These are phyloP conservation scores for Dactylellina cionopaga DNA, from an alignment of 2,329 filamentous ascomycete species.

Conservation along the genomic window DNA sequence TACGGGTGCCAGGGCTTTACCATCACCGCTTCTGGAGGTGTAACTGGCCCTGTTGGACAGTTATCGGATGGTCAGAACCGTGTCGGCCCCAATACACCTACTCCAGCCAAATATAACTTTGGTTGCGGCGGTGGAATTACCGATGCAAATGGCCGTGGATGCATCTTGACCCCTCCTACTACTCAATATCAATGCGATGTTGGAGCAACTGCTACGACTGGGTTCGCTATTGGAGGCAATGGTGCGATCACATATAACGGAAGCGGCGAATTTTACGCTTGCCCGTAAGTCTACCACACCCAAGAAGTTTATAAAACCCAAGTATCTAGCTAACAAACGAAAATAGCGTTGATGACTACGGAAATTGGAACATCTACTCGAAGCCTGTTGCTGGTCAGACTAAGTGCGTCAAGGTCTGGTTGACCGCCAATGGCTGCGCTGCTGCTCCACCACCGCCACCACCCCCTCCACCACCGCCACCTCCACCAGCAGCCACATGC, in stretches of 20 bases:
- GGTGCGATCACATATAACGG: constrained; percentile 67
- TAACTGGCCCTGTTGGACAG: constrained; percentile 69
- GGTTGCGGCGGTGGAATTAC: constrained; percentile 66
- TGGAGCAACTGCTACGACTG: constrained; percentile 65
- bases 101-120: constrained; percentile 67
- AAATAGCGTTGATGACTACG: constrained; percentile 56
- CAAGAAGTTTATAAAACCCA: constrained; percentile 57
- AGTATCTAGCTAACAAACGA: not conserved
- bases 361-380: constrained; percentile 69
- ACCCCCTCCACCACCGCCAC: constrained; percentile 25
- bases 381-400: constrained; percentile 61
- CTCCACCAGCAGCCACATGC: constrained; percentile 35
- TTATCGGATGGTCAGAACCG: constrained; percentile 72
- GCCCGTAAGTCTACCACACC: constrained; percentile 69
- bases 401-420: constrained; percentile 66
- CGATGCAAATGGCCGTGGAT: constrained; percentile 69
- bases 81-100: constrained; percentile 64
- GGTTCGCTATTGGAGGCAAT: constrained; percentile 68
- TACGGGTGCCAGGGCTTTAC: constrained; percentile 62
- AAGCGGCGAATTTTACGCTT: constrained; percentile 69
- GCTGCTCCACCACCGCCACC: constrained; percentile 48
- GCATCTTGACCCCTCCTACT: constrained; percentile 71
- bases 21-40: constrained; percentile 65
- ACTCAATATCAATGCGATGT: constrained; percentile 71
- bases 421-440: constrained; percentile 62